A percentile compares a stretch with the other conserved stretches of the same genome.
Evolutionary conservation across 176 grass and related monocot species (phyloP).

Genomic region (Aegilops longissima): DNA sequence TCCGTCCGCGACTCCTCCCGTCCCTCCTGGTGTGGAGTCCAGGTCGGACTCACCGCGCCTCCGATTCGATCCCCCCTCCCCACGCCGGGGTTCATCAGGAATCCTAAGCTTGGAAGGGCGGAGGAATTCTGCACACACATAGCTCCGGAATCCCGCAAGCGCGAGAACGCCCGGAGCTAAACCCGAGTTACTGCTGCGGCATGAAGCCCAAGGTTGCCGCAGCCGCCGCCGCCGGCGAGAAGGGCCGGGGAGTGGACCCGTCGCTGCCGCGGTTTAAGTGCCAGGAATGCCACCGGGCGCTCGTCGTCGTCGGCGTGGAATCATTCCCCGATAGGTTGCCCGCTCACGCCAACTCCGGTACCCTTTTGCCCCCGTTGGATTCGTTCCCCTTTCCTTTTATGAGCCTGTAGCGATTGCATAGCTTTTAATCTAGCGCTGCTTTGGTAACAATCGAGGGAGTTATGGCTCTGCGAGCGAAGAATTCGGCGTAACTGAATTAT

Average conservation of each 20-base stretch:
- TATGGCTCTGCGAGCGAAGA: neutral
- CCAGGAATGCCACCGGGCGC: slow-evolving; percentile 64
- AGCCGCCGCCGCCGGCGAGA: neutral
- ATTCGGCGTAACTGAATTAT: neutral
- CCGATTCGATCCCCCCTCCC: neutral
- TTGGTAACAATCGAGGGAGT: neutral
- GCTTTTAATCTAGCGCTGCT: neutral
- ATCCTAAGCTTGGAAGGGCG: neutral
- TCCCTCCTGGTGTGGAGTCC: neutral
- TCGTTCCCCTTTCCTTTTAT: slow-evolving; percentile 4
- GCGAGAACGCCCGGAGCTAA: neutral
- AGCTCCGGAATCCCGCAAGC: neutral
- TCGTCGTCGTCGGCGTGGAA: slow-evolving; percentile 70
- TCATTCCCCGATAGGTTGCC: slow-evolving; percentile 64
- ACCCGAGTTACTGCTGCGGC: neutral
- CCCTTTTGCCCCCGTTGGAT: slow-evolving; percentile 15
- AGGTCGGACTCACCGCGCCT: slow-evolving; percentile 1
- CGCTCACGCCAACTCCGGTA: slow-evolving; percentile 41
- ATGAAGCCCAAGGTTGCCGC: slow-evolving; percentile 42
- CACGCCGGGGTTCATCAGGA: neutral
- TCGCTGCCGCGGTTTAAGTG: slow-evolving; percentile 65
- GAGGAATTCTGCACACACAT: neutral
- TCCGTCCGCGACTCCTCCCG: neutral
- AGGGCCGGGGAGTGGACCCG: slow-evolving; percentile 41
- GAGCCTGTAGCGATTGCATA: neutral